phyloP scores from a whole-genome alignment of 768 basidiomycete species.

The Pseudohyphozyma bogoriensis region DNA sequence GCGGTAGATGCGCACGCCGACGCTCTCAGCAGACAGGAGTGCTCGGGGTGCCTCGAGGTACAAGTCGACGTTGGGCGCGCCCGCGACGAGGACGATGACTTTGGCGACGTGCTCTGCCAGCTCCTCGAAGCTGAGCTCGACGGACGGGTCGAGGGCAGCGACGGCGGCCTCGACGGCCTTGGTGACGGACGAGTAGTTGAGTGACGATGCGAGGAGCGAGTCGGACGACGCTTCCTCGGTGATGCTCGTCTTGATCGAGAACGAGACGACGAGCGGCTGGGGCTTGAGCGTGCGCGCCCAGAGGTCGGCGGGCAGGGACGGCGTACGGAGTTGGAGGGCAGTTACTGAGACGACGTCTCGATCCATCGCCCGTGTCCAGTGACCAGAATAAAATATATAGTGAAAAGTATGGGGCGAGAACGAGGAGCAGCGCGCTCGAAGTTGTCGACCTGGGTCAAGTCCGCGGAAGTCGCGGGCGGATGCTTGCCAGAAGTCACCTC shows the following conservation, averaged over 20 bases:
- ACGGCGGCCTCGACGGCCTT: constrained; percentile 45
- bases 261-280: constrained; percentile 50
- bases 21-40: constrained; percentile 46
- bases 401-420: too few species aligned
- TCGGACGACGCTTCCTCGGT: constrained; percentile 47
- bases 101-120: constrained; percentile 44
- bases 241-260: constrained; percentile 49
- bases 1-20: constrained; percentile 41
- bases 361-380: too few species aligned
- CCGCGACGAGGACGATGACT: constrained; percentile 36
- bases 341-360: constrained; percentile 38
- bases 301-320: constrained; percentile 32
- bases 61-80: constrained; percentile 41
- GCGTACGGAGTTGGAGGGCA: constrained; percentile 36
- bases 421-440: too few species aligned
- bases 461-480: too few species aligned
- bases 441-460: too few species aligned
- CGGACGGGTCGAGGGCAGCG: background rate
- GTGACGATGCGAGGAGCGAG: constrained; percentile 46
- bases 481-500: too few species aligned
- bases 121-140: constrained; percentile 42
- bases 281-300: constrained; percentile 27
- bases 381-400: too few species aligned
- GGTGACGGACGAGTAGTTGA: constrained; percentile 56
- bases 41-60: constrained; percentile 47